phyloP scores from a whole-genome alignment of 2,329 filamentous ascomycete genomes.

The Trichoderma koningiopsis region DNA sequence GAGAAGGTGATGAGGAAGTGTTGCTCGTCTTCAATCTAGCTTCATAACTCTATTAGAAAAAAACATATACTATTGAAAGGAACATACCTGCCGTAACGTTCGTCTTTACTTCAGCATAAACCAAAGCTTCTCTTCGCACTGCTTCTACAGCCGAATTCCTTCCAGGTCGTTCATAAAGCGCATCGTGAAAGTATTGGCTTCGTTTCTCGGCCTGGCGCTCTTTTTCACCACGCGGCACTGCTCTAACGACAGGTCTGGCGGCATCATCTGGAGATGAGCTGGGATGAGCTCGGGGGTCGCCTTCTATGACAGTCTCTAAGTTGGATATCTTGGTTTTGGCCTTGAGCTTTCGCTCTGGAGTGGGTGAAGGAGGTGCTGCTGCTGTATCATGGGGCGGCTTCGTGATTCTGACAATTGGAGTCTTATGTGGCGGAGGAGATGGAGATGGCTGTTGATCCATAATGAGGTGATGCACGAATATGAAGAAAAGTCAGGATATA shows the following conservation, averaged over 20 bases:
- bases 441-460: not conserved
- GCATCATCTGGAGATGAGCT: not conserved
- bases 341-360: constrained; percentile 29
- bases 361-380: not conserved
- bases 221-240: constrained; percentile 20
- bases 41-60: not conserved
- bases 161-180: constrained; percentile 39
- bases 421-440: not conserved
- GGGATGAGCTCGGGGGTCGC: constrained; percentile 27
- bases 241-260: not conserved
- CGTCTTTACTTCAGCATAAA: constrained; percentile 55
- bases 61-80: too few species aligned
- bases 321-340: constrained; percentile 28
- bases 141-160: constrained; percentile 42
- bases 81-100: constrained; percentile 36
- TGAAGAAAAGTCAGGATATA: not conserved
- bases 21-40: constrained; percentile 72
- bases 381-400: not conserved
- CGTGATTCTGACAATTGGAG: not conserved
- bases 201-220: constrained; percentile 25
- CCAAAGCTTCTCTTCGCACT: constrained; percentile 57
- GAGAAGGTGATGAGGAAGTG: constrained; percentile 74
- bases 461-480: not conserved
- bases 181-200: constrained; percentile 49
- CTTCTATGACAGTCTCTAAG: constrained; percentile 38